Conservation (phyloP, 1,139 yeast genomes). For the Suhomyces terraborum region DNA sequence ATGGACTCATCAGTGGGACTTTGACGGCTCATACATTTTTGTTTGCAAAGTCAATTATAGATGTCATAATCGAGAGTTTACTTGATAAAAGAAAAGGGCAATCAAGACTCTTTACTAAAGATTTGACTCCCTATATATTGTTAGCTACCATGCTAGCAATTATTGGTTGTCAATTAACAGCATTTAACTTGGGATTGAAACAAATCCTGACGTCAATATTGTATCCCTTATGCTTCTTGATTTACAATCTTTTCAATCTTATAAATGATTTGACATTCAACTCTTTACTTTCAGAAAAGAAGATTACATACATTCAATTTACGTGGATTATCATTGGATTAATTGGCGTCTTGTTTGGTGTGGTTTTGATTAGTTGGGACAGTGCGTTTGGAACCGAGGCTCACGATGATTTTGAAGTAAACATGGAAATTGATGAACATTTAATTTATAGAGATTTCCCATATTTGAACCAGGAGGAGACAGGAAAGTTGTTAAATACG, state of each 20-base stretch:
- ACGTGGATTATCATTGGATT: slow-evolving; percentile 54
- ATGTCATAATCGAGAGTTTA: slow-evolving; percentile 56
- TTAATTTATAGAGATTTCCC: slow-evolving; percentile 22
- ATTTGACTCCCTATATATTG: slow-evolving; percentile 48
- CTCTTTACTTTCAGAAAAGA: slow-evolving; percentile 39
- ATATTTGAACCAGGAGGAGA: slow-evolving; percentile 12
- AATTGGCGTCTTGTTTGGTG: slow-evolving; percentile 55
- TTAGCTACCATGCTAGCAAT: slow-evolving; percentile 61
- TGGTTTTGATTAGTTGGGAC: slow-evolving; percentile 48
- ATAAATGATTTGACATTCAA: slow-evolving; percentile 70
- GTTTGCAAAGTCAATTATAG: slow-evolving; percentile 82
- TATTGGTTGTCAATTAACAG: slow-evolving; percentile 73
- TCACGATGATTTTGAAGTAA: slow-evolving; percentile 1
- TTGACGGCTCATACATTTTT: slow-evolving; percentile 84
- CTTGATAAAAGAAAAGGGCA: slow-evolving; percentile 26
- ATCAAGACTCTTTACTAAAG: slow-evolving; percentile 21
- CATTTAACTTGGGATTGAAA: slow-evolving; percentile 73
- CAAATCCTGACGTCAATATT: slow-evolving; percentile 74
- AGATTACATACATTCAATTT: slow-evolving; percentile 39
- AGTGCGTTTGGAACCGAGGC: slow-evolving; percentile 34
- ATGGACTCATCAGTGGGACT: slow-evolving; percentile 74
- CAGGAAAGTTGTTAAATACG: slow-evolving; percentile 13
- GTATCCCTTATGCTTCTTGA: slow-evolving; percentile 84
- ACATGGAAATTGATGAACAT: slow-evolving; percentile 23
- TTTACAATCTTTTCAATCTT: slow-evolving; percentile 74